phyloP scores from a whole-genome alignment of 306 rosid genomes.

The Cajanus cajan region DNA sequence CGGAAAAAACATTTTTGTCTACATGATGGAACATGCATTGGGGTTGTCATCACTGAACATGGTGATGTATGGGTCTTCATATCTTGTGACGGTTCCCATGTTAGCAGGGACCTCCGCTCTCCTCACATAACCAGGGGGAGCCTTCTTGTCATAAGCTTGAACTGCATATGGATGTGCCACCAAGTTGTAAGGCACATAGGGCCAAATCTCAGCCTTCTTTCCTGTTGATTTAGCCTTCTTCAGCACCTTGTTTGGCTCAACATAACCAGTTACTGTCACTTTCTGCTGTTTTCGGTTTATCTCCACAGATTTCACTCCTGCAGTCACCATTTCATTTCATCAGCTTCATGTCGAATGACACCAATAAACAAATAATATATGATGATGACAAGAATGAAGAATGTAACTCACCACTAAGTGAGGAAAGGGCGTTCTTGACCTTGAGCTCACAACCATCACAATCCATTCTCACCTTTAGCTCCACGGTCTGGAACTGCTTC shows the following conservation, averaged over 20 bases:
- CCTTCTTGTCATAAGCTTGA: constrained; percentile 87
- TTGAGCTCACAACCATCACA: constrained; percentile 99
- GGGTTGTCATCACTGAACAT: constrained; percentile 99
- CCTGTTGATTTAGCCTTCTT: constrained; percentile 95
- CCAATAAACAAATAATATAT: background rate
- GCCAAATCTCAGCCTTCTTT: constrained; percentile 94
- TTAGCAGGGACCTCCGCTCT: constrained; percentile 56
- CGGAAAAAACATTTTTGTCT: constrained; percentile 9
- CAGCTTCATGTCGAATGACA: constrained; percentile 21
- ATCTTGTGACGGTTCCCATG: constrained; percentile 51
- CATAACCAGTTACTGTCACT: constrained; percentile 82
- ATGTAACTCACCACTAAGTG: constrained; percentile 62
- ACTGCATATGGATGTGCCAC: constrained; percentile 87
- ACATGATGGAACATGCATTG: constrained; percentile 95
- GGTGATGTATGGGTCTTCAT: constrained; percentile 81
- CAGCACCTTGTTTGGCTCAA: constrained; percentile 84
- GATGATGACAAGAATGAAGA: background rate
- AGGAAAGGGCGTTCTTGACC: constrained; percentile 87
- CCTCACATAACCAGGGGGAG: constrained; percentile 96
- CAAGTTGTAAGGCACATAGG: constrained; percentile 81
- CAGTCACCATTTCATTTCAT: constrained; percentile 23
- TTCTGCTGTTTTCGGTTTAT: constrained; percentile 94
- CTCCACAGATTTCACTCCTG: constrained; percentile 94
- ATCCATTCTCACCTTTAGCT: constrained; percentile 92
- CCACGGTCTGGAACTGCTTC: constrained; percentile 84